Percentiles rank a stretch among this genome's conserved stretches.
Evolutionary conservation across 441 rosid species (phyloP).

Genomic region (Bruguiera hainesii): DNA sequence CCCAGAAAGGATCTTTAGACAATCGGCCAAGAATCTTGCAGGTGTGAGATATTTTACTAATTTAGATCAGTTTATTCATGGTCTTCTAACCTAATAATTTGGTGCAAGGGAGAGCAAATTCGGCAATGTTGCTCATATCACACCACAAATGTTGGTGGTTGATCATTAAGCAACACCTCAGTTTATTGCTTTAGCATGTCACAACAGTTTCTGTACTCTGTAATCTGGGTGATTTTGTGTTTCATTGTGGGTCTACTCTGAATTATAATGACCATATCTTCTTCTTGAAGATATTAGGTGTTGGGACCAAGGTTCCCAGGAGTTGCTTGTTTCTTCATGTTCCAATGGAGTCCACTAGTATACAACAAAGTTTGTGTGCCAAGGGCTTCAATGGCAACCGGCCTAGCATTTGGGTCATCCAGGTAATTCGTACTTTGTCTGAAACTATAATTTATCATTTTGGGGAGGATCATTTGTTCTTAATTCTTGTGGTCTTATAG

Average conservation of each 20-base stretch:
- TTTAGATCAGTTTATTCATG: slow-evolving; percentile 10
- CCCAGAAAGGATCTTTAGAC: slow-evolving; percentile 53
- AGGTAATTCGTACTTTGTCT: slow-evolving; percentile 38
- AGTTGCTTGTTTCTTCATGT: slow-evolving; percentile 67
- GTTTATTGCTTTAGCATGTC: neutral
- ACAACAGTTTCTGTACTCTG: neutral
- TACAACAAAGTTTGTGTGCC: slow-evolving; percentile 42
- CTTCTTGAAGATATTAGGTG: slow-evolving; percentile 49
- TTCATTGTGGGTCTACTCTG: slow-evolving; percentile 10
- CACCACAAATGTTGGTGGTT: too few species aligned
- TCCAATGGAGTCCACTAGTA: slow-evolving; percentile 47
- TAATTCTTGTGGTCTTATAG: slow-evolving; percentile 29
- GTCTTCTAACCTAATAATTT: slow-evolving; percentile 4
- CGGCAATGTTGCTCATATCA: neutral
- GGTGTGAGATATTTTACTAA: slow-evolving; percentile 39
- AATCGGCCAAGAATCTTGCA: slow-evolving; percentile 59
- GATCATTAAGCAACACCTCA: neutral
- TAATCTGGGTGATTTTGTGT: neutral
- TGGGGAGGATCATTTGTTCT: slow-evolving; percentile 4
- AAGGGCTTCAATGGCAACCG: slow-evolving; percentile 74
- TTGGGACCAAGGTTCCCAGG: slow-evolving; percentile 77
- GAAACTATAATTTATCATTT: slow-evolving; percentile 4
- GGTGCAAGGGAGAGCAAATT: neutral
- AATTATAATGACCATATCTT: slow-evolving; percentile 19
- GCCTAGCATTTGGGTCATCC: slow-evolving; percentile 83